These are phyloP conservation scores for Quercus tomentella DNA, from an alignment of 331 rosid species.

Conservation along the genomic window DNA sequence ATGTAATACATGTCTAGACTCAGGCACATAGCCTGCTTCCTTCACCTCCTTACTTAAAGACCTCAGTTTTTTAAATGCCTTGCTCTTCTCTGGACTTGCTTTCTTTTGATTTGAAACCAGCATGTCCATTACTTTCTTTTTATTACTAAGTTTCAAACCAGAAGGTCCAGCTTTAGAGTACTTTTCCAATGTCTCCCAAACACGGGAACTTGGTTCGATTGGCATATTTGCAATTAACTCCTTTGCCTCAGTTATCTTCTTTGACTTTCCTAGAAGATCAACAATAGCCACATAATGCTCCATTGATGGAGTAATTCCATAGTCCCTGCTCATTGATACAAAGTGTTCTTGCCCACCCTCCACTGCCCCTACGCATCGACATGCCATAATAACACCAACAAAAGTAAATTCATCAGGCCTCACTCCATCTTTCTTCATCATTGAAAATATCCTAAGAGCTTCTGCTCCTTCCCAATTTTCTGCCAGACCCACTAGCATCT, in stretches of 20 bases:
- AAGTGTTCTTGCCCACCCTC: not conserved
- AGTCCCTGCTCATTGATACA: not conserved
- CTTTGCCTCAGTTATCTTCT: not conserved
- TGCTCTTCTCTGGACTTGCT: not conserved
- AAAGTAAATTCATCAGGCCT: not conserved
- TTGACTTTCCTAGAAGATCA: not conserved
- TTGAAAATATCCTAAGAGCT: not conserved
- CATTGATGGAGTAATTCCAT: not conserved
- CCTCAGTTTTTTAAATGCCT: not conserved
- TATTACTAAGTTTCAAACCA: not conserved
- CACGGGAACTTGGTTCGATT: not conserved
- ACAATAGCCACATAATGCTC: not conserved
- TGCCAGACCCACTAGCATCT: not conserved
- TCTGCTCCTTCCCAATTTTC: conserved; percentile 1
- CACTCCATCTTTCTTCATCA: not conserved
- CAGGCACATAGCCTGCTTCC: not conserved
- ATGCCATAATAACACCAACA: not conserved
- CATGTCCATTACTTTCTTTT: not conserved
- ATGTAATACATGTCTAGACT: not conserved
- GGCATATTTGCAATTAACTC: not conserved
- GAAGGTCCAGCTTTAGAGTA: not conserved
- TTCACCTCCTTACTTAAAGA: not conserved
- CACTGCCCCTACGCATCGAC: not conserved
- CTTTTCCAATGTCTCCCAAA: not conserved
- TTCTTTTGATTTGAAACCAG: not conserved